Percentiles rank a stretch among this genome's conserved stretches.
phyloP scores from a whole-genome alignment of 768 basidiomycete species.

The Cystofilobasidium ferigula region DNA sequence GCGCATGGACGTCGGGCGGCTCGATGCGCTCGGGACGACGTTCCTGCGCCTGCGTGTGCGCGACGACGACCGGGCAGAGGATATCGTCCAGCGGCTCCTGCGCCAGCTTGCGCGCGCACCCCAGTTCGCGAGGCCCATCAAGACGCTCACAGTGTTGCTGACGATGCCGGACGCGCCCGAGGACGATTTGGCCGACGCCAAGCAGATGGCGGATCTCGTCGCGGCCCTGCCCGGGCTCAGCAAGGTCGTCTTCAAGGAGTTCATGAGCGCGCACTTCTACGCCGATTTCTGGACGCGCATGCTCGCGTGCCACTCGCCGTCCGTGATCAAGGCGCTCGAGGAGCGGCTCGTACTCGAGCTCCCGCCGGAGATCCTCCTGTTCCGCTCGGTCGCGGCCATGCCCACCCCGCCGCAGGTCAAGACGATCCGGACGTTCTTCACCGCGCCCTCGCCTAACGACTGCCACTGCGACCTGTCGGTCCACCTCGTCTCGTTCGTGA shows the following conservation, averaged over 20 bases:
- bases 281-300: background rate
- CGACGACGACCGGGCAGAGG: background rate
- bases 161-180: background rate
- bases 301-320: background rate
- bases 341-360: background rate
- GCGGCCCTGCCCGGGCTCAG: background rate
- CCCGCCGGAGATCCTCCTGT: background rate
- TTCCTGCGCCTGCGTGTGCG: background rate
- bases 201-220: background rate
- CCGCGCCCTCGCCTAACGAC: background rate
- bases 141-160: background rate
- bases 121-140: background rate
- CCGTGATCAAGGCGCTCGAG: background rate
- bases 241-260: background rate
- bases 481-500: background rate
- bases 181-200: background rate
- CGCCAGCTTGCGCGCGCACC: background rate
- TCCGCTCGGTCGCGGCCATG: background rate
- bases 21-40: background rate
- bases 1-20: background rate
- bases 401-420: background rate
- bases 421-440: background rate
- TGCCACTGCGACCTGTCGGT: background rate
- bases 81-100: background rate
- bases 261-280: background rate